phyloP scores from a whole-genome alignment of 108 stramenopile genomes.

The Nitzschia palea region DNA sequence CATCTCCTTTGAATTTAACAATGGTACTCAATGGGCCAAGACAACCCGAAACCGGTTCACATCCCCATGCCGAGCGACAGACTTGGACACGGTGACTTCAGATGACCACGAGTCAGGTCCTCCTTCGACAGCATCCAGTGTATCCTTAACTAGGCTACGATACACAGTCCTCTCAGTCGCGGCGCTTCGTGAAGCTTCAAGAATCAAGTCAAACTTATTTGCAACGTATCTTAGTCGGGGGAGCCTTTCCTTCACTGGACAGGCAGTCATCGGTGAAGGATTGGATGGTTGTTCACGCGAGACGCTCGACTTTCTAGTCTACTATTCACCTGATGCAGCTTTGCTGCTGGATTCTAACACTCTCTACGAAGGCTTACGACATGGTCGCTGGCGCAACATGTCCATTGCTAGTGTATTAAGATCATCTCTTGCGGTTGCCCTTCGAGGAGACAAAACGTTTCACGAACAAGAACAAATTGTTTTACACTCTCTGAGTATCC shows the following conservation, averaged over 20 bases:
- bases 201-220: constrained; percentile 47
- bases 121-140: constrained; percentile 62
- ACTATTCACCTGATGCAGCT: constrained; percentile 68
- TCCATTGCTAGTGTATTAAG: constrained; percentile 40
- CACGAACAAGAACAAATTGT: constrained; percentile 16
- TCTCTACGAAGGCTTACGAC: constrained; percentile 43
- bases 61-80: constrained; percentile 2
- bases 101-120: constrained; percentile 53
- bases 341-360: constrained; percentile 50
- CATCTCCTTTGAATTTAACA: constrained; percentile 20
- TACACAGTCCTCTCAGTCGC: constrained; percentile 75
- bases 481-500: constrained; percentile 17
- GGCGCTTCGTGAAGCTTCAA: constrained; percentile 74
- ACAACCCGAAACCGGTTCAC: not conserved
- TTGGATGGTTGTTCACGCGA: constrained; percentile 74
- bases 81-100: constrained; percentile 23
- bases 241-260: constrained; percentile 57
- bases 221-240: constrained; percentile 59
- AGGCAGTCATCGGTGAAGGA: constrained; percentile 69
- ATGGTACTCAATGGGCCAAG: constrained; percentile 12
- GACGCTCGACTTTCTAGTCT: constrained; percentile 69
- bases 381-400: constrained; percentile 35
- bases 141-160: constrained; percentile 64
- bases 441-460: constrained; percentile 2
- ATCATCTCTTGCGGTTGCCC: constrained; percentile 38